Conservation (phyloP, 2,329 filamentous ascomycete species). For the Penicillium sp. region DNA sequence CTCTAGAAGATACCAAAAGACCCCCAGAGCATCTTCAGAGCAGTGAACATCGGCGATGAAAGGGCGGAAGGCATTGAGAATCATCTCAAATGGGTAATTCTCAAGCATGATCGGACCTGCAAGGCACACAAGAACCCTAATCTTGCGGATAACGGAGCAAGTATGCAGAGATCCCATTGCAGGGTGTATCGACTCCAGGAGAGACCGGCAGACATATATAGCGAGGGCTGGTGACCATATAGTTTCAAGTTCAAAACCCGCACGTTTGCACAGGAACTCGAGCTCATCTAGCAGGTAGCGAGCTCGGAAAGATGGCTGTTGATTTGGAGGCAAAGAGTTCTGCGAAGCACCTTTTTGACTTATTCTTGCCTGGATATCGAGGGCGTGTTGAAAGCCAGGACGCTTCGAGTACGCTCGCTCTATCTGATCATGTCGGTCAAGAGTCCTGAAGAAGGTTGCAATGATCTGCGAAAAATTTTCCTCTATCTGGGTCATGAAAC, state of each 20-base stretch:
- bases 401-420: constrained; percentile 69
- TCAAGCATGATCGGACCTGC: constrained; percentile 72
- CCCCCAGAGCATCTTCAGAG: constrained; percentile 84
- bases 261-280: constrained; percentile 74
- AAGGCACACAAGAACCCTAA: constrained; percentile 78
- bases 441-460: constrained; percentile 72
- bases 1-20: constrained; percentile 80
- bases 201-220: constrained; percentile 71
- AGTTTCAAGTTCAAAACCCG: constrained; percentile 63
- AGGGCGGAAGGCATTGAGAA: constrained; percentile 76
- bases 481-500: constrained; percentile 66
- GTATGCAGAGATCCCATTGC: constrained; percentile 85
- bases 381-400: constrained; percentile 62
- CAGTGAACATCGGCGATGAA: constrained; percentile 84
- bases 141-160: constrained; percentile 82
- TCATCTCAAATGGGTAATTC: constrained; percentile 87
- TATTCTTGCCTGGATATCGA: constrained; percentile 69
- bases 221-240: constrained; percentile 79
- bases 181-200: constrained; percentile 79
- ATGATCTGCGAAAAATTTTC: constrained; percentile 76
- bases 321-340: constrained; percentile 69
- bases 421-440: constrained; percentile 75
- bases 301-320: constrained; percentile 84
- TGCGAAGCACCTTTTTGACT: constrained; percentile 68
- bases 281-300: constrained; percentile 77